phyloP scores from a whole-genome alignment of 805 yeast species.

The Lachancea quebecensis region DNA sequence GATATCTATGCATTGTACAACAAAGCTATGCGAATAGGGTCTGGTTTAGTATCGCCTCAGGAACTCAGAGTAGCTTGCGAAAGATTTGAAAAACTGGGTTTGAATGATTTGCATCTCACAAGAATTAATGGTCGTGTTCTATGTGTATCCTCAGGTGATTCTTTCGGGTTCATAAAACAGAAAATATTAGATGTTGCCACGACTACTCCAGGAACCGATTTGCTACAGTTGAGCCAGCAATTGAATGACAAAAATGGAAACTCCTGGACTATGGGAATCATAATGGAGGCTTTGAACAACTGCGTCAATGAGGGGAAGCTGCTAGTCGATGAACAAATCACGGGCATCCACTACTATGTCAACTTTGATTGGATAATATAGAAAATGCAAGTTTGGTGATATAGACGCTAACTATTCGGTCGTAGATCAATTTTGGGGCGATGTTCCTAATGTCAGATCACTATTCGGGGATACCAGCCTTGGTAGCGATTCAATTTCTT shows the following conservation, averaged over 20 bases:
- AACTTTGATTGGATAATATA: constrained; percentile 34
- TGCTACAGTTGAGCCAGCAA: constrained; percentile 21
- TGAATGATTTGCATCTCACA: constrained; percentile 38
- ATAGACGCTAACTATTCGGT: not conserved
- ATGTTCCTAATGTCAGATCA: constrained; percentile 11
- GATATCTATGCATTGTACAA: constrained; percentile 62
- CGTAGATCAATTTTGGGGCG: constrained; percentile 12
- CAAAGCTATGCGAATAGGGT: constrained; percentile 55
- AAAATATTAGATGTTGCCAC: constrained; percentile 24
- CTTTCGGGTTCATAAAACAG: constrained; percentile 26
- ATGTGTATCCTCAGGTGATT: constrained; percentile 28
- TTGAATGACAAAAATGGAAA: constrained; percentile 32
- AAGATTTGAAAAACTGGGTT: constrained; percentile 45
- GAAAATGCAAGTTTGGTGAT: not conserved
- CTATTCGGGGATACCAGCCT: constrained; percentile 38
- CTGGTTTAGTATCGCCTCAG: constrained; percentile 60
- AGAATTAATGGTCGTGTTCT: constrained; percentile 34
- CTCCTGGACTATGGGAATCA: constrained; percentile 60
- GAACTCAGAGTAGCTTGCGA: constrained; percentile 60
- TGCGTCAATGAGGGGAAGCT: constrained; percentile 52
- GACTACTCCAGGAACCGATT: constrained; percentile 25
- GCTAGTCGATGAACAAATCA: constrained; percentile 60
- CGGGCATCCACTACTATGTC: constrained; percentile 57
- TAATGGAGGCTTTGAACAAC: constrained; percentile 55
- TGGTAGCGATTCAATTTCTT: constrained; percentile 66